Conservation (phyloP, 1,284 basidiomycete genomes). For the Cryptococcus deneoformans region DNA sequence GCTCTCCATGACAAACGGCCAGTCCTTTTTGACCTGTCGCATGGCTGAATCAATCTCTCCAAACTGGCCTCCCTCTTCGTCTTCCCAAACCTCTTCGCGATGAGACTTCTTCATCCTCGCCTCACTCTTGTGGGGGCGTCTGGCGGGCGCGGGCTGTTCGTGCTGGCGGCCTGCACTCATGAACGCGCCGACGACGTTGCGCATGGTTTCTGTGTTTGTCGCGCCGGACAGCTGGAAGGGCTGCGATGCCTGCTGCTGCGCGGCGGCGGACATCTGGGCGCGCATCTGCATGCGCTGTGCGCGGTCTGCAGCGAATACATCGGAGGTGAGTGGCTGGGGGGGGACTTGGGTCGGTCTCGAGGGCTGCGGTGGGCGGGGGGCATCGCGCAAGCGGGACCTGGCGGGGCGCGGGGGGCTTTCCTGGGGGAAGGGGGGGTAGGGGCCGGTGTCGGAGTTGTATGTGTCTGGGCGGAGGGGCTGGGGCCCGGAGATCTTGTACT, state of each 20-base stretch:
- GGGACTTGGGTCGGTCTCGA: not conserved
- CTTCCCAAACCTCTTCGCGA: constrained; percentile 24
- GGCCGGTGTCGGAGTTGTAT: constrained; percentile 13
- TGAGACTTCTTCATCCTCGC: constrained; percentile 18
- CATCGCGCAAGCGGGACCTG: not conserved
- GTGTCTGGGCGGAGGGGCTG: constrained; percentile 19
- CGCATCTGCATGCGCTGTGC: constrained; percentile 33
- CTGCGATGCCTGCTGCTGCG: constrained; percentile 20
- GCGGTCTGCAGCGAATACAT: constrained; percentile 42
- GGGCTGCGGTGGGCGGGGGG: constrained; percentile 2
- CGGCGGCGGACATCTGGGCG: constrained; percentile 26
- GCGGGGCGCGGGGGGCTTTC: constrained; percentile 2
- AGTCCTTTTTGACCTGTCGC: constrained; percentile 79
- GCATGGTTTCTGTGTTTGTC: constrained; percentile 16
- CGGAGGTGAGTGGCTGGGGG: constrained; percentile 31
- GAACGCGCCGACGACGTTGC: constrained; percentile 44
- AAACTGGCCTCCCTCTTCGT: constrained; percentile 37
- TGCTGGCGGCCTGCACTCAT: constrained; percentile 26
- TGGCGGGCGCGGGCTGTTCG: constrained; percentile 9
- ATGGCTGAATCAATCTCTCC: constrained; percentile 60
- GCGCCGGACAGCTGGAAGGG: constrained; percentile 13
- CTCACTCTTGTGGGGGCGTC: constrained; percentile 21
- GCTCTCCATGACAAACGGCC: constrained; percentile 81
- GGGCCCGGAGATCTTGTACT: constrained; percentile 40
- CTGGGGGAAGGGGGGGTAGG: constrained; percentile 17